Percentiles rank a stretch among this genome's conserved stretches.
These are phyloP conservation scores for Cryptococcus sp. DNA, from an alignment of 1,284 basidiomycete genomes.

Conservation along the genomic window DNA sequence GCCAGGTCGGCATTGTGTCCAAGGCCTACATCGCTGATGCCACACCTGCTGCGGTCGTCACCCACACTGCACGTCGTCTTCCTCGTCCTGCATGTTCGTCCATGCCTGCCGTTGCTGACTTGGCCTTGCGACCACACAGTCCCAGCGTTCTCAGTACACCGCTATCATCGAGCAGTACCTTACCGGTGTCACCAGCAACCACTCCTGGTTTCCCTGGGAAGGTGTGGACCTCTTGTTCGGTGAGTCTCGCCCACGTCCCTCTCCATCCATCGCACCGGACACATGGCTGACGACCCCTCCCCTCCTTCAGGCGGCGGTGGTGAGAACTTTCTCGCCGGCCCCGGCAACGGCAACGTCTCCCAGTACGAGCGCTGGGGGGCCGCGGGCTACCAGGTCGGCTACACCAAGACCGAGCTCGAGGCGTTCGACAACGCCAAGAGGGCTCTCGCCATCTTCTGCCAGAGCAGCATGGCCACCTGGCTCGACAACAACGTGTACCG, in stretches of 20 bases:
- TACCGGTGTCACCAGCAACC: constrained; percentile 43
- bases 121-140: background rate
- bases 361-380: constrained; percentile 46
- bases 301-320: constrained; percentile 50
- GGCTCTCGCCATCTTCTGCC: constrained; percentile 50
- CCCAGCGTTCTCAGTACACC: constrained; percentile 41
- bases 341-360: constrained; percentile 44
- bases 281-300: constrained; percentile 40
- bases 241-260: constrained; percentile 41
- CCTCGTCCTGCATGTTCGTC: too few relatives aligned
- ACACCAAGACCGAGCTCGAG: constrained; percentile 46
- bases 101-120: too few relatives aligned
- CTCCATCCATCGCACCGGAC: constrained; percentile 20
- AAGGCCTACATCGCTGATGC: constrained; percentile 52
- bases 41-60: constrained; percentile 47
- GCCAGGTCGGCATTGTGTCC: constrained; percentile 50
- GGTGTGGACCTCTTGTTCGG: constrained; percentile 48
- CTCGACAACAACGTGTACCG: constrained; percentile 50
- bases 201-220: constrained; percentile 48
- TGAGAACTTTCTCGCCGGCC: constrained; percentile 44
- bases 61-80: constrained; percentile 32
- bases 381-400: constrained; percentile 48
- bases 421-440: constrained; percentile 43
- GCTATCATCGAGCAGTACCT: constrained; percentile 49
- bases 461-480: constrained; percentile 49